Evolutionary conservation across 306 rosid genomes (phyloP).

Genomic region (Urtica urens): DNA sequence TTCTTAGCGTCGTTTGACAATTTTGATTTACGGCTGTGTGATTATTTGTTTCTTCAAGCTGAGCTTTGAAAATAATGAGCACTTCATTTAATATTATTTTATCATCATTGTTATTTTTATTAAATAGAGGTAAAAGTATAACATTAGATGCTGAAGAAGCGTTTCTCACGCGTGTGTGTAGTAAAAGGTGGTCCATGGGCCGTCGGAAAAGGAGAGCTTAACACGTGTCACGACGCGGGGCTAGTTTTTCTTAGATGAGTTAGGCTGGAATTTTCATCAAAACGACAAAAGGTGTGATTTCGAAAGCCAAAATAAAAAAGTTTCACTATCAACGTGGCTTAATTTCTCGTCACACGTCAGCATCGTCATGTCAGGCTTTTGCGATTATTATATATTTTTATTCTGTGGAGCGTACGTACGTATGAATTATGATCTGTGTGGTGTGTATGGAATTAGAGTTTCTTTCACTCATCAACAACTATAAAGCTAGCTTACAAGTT

Average conservation of each 20-base stretch:
- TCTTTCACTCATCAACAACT: slow-evolving; percentile 59
- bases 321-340: neutral
- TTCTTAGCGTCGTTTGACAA: too few species aligned
- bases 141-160: slow-evolving; percentile 1
- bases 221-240: slow-evolving; percentile 40
- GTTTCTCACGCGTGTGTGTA: slow-evolving; percentile 40
- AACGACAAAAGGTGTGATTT: slow-evolving; percentile 11
- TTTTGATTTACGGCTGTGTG: too few species aligned
- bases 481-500: slow-evolving; percentile 23
- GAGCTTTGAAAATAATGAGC: too few species aligned
- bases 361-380: neutral
- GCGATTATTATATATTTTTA: neutral
- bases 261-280: slow-evolving; percentile 48
- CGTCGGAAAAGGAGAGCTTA: slow-evolving; percentile 25
- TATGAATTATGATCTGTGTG: slow-evolving; percentile 6
- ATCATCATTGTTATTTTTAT: neutral
- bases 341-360: slow-evolving; percentile 20
- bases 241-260: slow-evolving; percentile 24
- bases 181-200: slow-evolving; percentile 8
- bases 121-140: too few species aligned
- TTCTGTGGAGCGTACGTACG: neutral
- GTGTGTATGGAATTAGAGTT: slow-evolving; percentile 25
- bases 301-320: slow-evolving; percentile 4
- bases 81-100: neutral
- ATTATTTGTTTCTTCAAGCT: too few species aligned